These are phyloP conservation scores for Tephrocybe sp. DNA, from an alignment of 768 basidiomycete species.

Conservation along the genomic window DNA sequence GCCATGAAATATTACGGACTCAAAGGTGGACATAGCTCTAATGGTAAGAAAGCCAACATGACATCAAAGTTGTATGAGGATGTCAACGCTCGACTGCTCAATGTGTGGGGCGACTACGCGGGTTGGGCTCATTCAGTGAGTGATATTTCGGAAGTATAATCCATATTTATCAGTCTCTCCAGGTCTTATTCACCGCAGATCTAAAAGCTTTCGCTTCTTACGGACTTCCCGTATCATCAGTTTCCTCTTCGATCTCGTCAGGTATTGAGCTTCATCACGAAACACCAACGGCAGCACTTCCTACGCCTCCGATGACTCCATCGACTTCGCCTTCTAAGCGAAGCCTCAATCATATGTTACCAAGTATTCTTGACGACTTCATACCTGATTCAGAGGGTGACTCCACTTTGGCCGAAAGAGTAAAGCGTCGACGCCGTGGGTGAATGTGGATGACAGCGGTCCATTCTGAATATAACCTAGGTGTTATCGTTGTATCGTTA, in stretches of 20 bases:
- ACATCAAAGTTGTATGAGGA: slow-evolving; percentile 75
- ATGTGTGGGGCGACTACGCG: slow-evolving; percentile 79
- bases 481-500: no score
- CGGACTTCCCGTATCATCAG: slow-evolving; percentile 36
- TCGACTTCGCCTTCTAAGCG: slow-evolving; percentile 31
- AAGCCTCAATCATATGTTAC: slow-evolving; percentile 13
- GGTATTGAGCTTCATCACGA: slow-evolving; percentile 1
- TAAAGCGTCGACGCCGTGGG: slow-evolving; percentile 37
- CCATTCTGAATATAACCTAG: no score
- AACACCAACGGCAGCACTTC: slow-evolving; percentile 13
- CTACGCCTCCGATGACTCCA: slow-evolving; percentile 28
- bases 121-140: slow-evolving; percentile 89
- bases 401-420: slow-evolving; percentile 36
- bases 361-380: not conserved
- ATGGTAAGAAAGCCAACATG: slow-evolving; percentile 52
- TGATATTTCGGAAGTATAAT: not conserved
- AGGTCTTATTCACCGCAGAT: slow-evolving; percentile 78
- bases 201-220: slow-evolving; percentile 64
- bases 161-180: not conserved
- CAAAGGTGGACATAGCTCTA: slow-evolving; percentile 35
- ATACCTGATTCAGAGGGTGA: slow-evolving; percentile 4
- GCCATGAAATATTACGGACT: slow-evolving; percentile 76
- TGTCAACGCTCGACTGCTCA: slow-evolving; percentile 56
- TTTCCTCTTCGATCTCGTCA: slow-evolving; percentile 12
- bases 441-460: no score